Base-by-base conservation (phyloP, 768 basidiomycete genomes). In the Suillus weaverae region DNA sequence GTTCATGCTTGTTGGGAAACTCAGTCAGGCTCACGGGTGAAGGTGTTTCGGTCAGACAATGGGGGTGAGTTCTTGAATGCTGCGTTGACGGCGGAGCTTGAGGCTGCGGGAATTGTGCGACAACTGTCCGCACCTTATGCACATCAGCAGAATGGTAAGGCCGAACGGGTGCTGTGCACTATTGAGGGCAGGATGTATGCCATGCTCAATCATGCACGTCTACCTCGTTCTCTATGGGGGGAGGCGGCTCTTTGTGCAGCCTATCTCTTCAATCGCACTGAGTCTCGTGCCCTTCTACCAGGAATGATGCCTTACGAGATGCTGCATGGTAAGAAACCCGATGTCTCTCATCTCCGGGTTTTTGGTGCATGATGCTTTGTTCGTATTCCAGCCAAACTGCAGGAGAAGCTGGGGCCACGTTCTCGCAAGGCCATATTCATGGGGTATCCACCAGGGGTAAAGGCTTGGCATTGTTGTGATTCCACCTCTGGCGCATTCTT, bases 91-190 rank as follows among this genome's bases (percentile, higher is more conserved):
- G 1, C 5, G 5, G 54, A 32, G 0, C 54, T 56, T 1, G 11
- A n/a, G 7, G 1, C 16, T 5, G 54, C 32, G 0, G 75, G 74
- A 0, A 74, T 77, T 13, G 20, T 41, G 0, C 57, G 69, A 1
- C 72, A 77, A 56, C n/a, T 65, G 1, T 72, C 73, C 3, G 72
- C 44, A 9, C 44, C 44, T n/a, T 46, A 46, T 11, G n/a, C 44
- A 0, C 44, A 46, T 22, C 44, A 46, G 4, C 44, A 46, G n/a
- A 46, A 46, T 2, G 10, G 44, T 1, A 46, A 46, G n/a, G 44
- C n/a, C 0, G n/a, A 46, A 22, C 4, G 9, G 0, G 44, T 46
- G 9, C 2, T 46, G 5, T 3, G 4, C 10, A 46, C 44, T 3
- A 22, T 46, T 5, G 10, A 46, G 5, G 44, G 44, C 1, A 2